Conservation (phyloP, 2,329 filamentous ascomycete species). For the Aspergillus sp. region DNA sequence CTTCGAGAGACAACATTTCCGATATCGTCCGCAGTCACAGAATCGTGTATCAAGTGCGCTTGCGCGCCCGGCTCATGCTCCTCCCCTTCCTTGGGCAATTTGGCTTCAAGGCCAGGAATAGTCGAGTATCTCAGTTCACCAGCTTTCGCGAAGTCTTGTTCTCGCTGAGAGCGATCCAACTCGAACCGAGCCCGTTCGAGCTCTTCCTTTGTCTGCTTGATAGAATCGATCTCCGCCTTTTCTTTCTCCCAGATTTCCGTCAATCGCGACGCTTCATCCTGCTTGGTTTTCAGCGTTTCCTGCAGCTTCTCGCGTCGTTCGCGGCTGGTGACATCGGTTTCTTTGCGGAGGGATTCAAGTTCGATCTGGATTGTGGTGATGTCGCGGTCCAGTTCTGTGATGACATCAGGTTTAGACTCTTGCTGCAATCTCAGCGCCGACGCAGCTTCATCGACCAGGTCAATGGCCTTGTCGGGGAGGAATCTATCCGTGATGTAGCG, state of each 20-base stretch:
- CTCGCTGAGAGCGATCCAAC: constrained; percentile 75
- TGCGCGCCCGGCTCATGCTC: constrained; percentile 40
- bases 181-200: constrained; percentile 78
- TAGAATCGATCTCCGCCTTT: constrained; percentile 69
- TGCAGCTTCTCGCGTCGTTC: constrained; percentile 84
- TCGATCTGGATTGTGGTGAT: constrained; percentile 98
- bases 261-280: constrained; percentile 65
- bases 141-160: constrained; percentile 82
- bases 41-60: constrained; percentile 69
- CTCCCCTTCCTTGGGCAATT: constrained; percentile 64
- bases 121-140: constrained; percentile 81
- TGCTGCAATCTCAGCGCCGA: constrained; percentile 85
- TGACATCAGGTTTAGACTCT: constrained; percentile 92
- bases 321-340: constrained; percentile 79
- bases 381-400: constrained; percentile 82
- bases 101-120: constrained; percentile 71
- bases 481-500: constrained; percentile 96
- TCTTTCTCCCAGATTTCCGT: constrained; percentile 87
- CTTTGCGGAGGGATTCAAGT: constrained; percentile 85
- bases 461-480: constrained; percentile 93
- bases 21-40: constrained; percentile 92
- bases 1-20: constrained; percentile 81
- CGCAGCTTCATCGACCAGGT: constrained; percentile 90
- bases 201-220: constrained; percentile 82
- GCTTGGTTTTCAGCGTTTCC: constrained; percentile 61